Percentiles rank a stretch among this genome's conserved stretches.
Conservation (phyloP, 1,284 basidiomycete species). For the Waitea zeae region DNA sequence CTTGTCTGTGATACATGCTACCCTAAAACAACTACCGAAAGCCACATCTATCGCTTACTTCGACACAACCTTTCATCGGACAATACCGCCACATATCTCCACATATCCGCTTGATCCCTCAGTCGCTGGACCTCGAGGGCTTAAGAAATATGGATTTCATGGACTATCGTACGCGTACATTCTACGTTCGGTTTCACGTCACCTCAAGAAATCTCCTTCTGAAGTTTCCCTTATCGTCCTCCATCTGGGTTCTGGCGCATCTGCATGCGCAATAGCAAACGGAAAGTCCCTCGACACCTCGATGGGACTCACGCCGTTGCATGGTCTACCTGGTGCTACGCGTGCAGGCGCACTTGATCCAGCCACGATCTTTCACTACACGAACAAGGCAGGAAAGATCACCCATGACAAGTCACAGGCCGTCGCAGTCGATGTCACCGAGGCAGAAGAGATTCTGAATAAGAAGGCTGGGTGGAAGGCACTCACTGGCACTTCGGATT, state of each 20-base stretch:
- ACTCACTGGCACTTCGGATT: constrained; percentile 64
- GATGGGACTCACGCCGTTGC: constrained; percentile 68
- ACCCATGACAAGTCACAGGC: constrained; percentile 28
- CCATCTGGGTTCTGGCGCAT: constrained; percentile 78
- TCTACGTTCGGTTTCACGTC: constrained; percentile 34
- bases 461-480: constrained; percentile 56
- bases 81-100: constrained; percentile 56
- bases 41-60: constrained; percentile 57
- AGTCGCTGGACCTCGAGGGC: constrained; percentile 39
- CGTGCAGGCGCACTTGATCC: constrained; percentile 72
- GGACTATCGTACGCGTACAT: constrained; percentile 61
- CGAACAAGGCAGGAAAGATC: constrained; percentile 37
- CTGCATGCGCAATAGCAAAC: constrained; percentile 51
- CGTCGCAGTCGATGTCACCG: constrained; percentile 47
- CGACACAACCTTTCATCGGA: constrained; percentile 73
- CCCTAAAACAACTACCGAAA: constrained; percentile 42
- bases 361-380: constrained; percentile 75
- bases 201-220: constrained; percentile 35
- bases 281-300: constrained; percentile 68
- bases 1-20: constrained; percentile 41
- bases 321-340: constrained; percentile 76
- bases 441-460: constrained; percentile 71
- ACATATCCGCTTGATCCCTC: constrained; percentile 61
- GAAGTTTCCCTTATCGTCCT: constrained; percentile 55
- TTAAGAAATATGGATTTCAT: constrained; percentile 83